phyloP scores from a whole-genome alignment of 1,139 yeast genomes.

The Pichia sp. region DNA sequence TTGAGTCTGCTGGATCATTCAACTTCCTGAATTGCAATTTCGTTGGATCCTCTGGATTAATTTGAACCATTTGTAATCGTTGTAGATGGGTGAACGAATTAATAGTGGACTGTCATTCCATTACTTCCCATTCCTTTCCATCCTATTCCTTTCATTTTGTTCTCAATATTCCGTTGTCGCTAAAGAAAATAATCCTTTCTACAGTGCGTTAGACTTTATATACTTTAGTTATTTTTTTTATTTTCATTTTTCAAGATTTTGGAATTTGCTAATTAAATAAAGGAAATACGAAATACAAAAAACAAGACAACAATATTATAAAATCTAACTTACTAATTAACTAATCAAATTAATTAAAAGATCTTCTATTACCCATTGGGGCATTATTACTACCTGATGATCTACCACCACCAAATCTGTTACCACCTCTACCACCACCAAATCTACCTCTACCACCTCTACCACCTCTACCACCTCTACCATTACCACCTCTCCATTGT shows the following conservation, averaged over 20 bases:
- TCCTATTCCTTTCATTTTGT: background rate
- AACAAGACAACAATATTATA: background rate
- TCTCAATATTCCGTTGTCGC: too few relatives aligned
- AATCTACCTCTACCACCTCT: constrained; percentile 46
- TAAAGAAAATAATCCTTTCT: too few relatives aligned
- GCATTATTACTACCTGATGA: constrained; percentile 23
- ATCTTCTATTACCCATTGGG: constrained; percentile 23
- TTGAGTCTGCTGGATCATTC: constrained; percentile 23
- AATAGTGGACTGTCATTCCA: too few relatives aligned
- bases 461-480: constrained; percentile 44
- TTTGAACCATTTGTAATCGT: constrained; percentile 13
- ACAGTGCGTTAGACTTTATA: too few relatives aligned
- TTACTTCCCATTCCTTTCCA: background rate
- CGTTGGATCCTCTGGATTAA: constrained; percentile 7
- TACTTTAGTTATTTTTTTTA: too few relatives aligned
- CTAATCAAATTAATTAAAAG: background rate
- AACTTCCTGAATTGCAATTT: constrained; percentile 17
- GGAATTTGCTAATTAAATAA: background rate
- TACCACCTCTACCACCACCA: constrained; percentile 46
- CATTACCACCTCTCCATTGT: constrained; percentile 40
- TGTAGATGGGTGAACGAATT: too few relatives aligned
- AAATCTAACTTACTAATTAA: too few relatives aligned
- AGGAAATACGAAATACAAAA: background rate
- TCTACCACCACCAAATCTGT: constrained; percentile 40
- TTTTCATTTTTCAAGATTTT: background rate